phyloP scores from a whole-genome alignment of 257 asterid genomes.

The Salvia splendens region DNA sequence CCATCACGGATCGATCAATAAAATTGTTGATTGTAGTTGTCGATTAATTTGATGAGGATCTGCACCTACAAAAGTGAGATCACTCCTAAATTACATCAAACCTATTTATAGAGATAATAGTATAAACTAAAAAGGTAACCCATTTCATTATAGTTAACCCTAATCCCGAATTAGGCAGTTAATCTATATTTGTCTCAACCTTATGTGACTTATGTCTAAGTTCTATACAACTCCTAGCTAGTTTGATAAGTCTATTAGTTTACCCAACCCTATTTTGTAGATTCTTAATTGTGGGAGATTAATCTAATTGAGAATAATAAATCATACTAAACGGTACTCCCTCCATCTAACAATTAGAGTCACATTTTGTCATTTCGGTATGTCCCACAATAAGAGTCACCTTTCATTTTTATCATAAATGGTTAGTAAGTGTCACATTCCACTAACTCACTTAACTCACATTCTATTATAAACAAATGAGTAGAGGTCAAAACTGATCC shows the following conservation, averaged over 20 bases:
- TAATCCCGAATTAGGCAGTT: conserved; percentile 25
- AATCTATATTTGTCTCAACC: conserved; percentile 35
- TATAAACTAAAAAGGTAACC: conserved; percentile 25
- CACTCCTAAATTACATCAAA: conserved; percentile 5
- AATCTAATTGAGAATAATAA: not conserved
- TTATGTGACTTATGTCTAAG: conserved; percentile 3
- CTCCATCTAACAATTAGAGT: not conserved
- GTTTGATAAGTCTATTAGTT: conserved; percentile 18
- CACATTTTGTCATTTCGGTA: not conserved
- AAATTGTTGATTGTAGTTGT: not conserved
- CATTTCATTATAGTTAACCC: conserved; percentile 21
- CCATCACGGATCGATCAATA: not conserved
- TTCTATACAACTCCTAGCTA: not conserved
- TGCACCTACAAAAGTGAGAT: not conserved
- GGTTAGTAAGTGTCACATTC: too few species aligned
- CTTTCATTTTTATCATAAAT: too few species aligned
- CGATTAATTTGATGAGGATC: conserved; percentile 17
- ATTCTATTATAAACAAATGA: too few species aligned
- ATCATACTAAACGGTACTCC: not conserved
- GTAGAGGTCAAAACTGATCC: too few species aligned
- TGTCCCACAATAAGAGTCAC: too few species aligned
- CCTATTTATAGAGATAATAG: not conserved
- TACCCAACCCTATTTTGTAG: conserved; percentile 28
- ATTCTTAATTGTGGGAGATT: conserved; percentile 14
- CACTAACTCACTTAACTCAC: too few species aligned